Evolutionary conservation across 2,329 filamentous ascomycete species (phyloP).

Genomic region (Claviceps sp.): DNA sequence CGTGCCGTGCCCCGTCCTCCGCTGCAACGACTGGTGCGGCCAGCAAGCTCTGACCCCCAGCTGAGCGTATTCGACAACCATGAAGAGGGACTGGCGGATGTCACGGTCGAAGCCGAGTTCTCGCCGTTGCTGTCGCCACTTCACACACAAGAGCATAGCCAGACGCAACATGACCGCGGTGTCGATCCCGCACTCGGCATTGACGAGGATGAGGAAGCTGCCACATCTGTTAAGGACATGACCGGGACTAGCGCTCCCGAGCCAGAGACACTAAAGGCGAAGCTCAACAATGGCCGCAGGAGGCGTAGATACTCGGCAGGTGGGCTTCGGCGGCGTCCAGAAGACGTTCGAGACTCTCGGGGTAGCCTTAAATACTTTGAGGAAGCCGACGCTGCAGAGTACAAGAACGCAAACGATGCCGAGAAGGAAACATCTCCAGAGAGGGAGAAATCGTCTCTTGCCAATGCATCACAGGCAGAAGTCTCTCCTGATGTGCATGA

Average conservation of each 20-base stretch:
- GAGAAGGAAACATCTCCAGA: not conserved
- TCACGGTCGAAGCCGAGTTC: not conserved
- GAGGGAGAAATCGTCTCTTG: not conserved
- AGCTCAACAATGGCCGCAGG: constrained; percentile 27
- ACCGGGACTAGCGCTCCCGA: constrained; percentile 54
- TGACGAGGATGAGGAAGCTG: constrained; percentile 21
- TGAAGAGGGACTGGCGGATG: not conserved
- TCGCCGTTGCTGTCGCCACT: not conserved
- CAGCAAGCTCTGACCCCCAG: constrained; percentile 31
- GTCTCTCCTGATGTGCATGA: not conserved
- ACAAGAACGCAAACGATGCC: constrained; percentile 30
- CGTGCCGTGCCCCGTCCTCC: constrained; percentile 46
- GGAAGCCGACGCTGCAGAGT: constrained; percentile 73
- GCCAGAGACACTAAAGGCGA: constrained; percentile 37
- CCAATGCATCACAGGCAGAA: not conserved
- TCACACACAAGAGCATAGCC: not conserved
- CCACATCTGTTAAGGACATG: constrained; percentile 35
- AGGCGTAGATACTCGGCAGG: constrained; percentile 77
- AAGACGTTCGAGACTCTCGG: constrained; percentile 55
- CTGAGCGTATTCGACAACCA: constrained; percentile 10
- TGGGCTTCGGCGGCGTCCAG: constrained; percentile 60
- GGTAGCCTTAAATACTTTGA: constrained; percentile 85
- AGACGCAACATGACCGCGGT: constrained; percentile 18
- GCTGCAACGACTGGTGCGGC: constrained; percentile 30
- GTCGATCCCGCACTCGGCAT: constrained; percentile 14